Conservation (phyloP, 495 filamentous ascomycete species). For the Rusavskia elegans region DNA sequence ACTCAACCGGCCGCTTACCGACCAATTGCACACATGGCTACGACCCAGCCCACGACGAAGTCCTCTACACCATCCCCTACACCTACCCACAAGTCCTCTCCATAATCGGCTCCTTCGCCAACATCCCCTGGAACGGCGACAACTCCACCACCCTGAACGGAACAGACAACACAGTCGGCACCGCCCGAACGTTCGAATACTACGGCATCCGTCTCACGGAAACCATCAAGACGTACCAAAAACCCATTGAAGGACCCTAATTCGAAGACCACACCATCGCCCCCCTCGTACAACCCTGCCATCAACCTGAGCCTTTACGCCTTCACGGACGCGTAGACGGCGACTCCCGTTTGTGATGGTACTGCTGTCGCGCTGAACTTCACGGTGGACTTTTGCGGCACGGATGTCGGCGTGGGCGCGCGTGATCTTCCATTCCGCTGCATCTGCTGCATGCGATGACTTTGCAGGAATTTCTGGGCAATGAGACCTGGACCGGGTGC, state of each 20-base stretch:
- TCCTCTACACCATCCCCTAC: constrained; percentile 15
- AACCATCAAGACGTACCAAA: constrained; percentile 13
- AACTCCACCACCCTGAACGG: constrained; percentile 11
- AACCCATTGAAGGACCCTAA: constrained; percentile 14
- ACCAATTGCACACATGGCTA: constrained; percentile 9
- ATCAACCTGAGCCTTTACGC: constrained; percentile 13
- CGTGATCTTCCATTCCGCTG: not conserved
- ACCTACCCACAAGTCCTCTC: constrained; percentile 14
- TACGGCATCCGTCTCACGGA: constrained; percentile 14
- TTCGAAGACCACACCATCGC: constrained; percentile 5
- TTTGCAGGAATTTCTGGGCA: not conserved
- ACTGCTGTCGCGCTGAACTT: constrained; percentile 10
- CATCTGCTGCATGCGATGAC: not conserved
- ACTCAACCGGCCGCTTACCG: constrained; percentile 1
- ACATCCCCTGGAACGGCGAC: constrained; percentile 16
- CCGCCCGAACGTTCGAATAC: constrained; percentile 9
- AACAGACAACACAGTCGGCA: constrained; percentile 13
- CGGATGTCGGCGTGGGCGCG: not conserved
- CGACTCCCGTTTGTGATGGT: constrained; percentile 11
- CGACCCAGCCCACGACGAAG: constrained; percentile 8
- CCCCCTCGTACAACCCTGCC: constrained; percentile 5
- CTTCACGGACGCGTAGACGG: constrained; percentile 3
- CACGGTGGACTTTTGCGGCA: constrained; percentile 10
- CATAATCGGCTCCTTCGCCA: constrained; percentile 14
- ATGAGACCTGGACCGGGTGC: not conserved